Evolutionary conservation across 2,329 filamentous ascomycete genomes (phyloP).

Genomic region (Sporothrix euskadiensis): DNA sequence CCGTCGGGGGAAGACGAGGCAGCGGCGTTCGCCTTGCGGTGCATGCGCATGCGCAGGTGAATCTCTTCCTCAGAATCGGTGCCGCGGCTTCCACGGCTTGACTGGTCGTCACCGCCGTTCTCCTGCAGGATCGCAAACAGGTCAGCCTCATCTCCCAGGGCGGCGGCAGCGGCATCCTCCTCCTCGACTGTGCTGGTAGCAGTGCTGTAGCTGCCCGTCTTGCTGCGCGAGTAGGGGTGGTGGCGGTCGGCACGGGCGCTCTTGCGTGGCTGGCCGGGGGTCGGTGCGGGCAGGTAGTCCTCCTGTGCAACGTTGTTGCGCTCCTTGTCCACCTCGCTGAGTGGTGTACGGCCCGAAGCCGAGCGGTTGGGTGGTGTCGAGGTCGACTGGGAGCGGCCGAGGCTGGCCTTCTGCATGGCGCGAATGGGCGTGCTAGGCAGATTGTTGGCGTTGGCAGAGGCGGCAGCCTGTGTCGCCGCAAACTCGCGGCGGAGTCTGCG

Average conservation of each 20-base stretch:
- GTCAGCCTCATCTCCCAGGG: slow-evolving; percentile 54
- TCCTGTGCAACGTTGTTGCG: slow-evolving; percentile 70
- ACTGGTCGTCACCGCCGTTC: slow-evolving; percentile 59
- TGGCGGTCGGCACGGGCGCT: slow-evolving; percentile 73
- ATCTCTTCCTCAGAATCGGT: slow-evolving; percentile 78
- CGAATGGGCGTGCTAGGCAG: slow-evolving; percentile 61
- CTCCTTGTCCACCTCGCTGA: slow-evolving; percentile 93
- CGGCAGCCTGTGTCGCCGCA: slow-evolving; percentile 46
- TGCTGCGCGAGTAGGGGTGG: slow-evolving; percentile 65
- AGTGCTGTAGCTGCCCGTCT: slow-evolving; percentile 47
- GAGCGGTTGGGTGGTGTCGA: slow-evolving; percentile 83
- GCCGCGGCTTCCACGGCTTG: slow-evolving; percentile 57
- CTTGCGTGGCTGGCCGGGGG: slow-evolving; percentile 93
- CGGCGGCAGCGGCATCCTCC: slow-evolving; percentile 47
- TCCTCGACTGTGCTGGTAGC: slow-evolving; percentile 47
- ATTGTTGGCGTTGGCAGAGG: slow-evolving; percentile 33
- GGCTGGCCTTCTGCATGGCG: slow-evolving; percentile 60
- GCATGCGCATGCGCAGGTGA: slow-evolving; percentile 71
- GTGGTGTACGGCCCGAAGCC: slow-evolving; percentile 73
- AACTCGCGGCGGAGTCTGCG: slow-evolving; percentile 63
- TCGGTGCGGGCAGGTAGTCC: slow-evolving; percentile 91
- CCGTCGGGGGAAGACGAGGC: slow-evolving; percentile 64
- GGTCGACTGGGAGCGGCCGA: slow-evolving; percentile 54
- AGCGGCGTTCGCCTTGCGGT: slow-evolving; percentile 57
- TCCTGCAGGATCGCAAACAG: slow-evolving; percentile 46